phyloP scores from a whole-genome alignment of 2,329 filamentous ascomycete species.

The Aspergillus tamarii region DNA sequence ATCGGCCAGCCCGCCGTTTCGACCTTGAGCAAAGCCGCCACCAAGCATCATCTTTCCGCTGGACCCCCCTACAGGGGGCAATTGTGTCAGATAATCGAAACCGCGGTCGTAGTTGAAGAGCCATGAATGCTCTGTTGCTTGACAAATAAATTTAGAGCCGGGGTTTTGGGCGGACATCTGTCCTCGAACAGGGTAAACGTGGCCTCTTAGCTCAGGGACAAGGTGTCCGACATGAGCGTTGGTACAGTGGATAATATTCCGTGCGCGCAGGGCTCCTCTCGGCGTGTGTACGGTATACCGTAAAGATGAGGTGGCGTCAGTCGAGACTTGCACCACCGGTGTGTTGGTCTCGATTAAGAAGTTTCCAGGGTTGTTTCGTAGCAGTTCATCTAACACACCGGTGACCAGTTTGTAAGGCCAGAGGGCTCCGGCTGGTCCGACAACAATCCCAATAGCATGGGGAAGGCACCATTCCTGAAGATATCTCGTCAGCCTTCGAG shows the following conservation, averaged over 20 bases:
- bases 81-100: constrained; percentile 59
- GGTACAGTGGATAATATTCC: constrained; percentile 61
- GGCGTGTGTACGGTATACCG: constrained; percentile 50
- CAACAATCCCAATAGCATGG: constrained; percentile 27
- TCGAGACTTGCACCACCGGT: constrained; percentile 17
- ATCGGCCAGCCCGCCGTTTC: constrained; percentile 48
- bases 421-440: constrained; percentile 33
- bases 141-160: constrained; percentile 29
- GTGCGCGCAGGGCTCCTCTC: constrained; percentile 49
- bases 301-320: neutral
- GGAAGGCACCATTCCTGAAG: constrained; percentile 28
- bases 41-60: constrained; percentile 57
- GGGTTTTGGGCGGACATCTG: constrained; percentile 49
- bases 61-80: constrained; percentile 27
- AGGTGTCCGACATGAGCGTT: constrained; percentile 59
- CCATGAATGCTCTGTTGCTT: constrained; percentile 52
- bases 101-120: constrained; percentile 51
- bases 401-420: constrained; percentile 40
- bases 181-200: constrained; percentile 43
- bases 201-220: constrained; percentile 49
- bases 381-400: constrained; percentile 23
- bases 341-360: constrained; percentile 31
- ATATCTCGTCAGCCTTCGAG: neutral
- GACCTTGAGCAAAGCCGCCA: constrained; percentile 54
- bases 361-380: constrained; percentile 37